Conservation (phyloP, 768 basidiomycete genomes). For the Mycena sanguinolenta region DNA sequence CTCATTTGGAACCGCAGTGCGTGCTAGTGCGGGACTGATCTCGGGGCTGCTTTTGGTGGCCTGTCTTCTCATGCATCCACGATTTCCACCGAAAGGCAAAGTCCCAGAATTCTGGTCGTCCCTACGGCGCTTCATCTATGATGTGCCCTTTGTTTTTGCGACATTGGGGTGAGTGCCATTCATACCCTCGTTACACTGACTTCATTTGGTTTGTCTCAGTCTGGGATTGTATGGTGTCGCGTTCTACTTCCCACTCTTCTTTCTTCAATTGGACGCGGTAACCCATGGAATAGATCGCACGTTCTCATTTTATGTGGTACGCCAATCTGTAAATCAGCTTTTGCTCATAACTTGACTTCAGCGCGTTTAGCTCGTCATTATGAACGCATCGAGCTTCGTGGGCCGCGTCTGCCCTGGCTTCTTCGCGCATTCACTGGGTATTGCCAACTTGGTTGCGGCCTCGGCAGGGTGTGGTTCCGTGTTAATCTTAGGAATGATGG, state of each 20-base stretch:
- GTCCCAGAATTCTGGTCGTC: background rate
- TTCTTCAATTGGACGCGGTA: slow-evolving; percentile 66
- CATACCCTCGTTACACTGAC: too few species aligned
- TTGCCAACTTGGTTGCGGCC: slow-evolving; percentile 43
- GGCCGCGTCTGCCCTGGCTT: slow-evolving; percentile 54
- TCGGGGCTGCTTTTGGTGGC: background rate
- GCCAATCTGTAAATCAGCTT: background rate
- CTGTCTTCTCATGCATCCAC: background rate
- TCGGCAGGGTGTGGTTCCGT: slow-evolving; percentile 40
- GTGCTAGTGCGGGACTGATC: background rate
- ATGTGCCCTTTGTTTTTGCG: slow-evolving; percentile 16
- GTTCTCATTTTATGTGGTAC: slow-evolving; percentile 70
- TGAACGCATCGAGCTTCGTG: slow-evolving; percentile 52
- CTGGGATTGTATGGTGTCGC: slow-evolving; percentile 52
- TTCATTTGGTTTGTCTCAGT: slow-evolving; percentile 36
- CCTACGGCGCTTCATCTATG: background rate
- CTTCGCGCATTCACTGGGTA: slow-evolving; percentile 46
- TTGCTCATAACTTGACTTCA: background rate
- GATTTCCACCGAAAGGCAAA: background rate
- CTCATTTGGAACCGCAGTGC: background rate
- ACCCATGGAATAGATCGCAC: slow-evolving; percentile 57
- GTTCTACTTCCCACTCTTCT: slow-evolving; percentile 66
- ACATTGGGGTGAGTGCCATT: slow-evolving; percentile 15
- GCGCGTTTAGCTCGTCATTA: slow-evolving; percentile 46
- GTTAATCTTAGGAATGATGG: slow-evolving; percentile 41